Conservation (phyloP, 441 rosid genomes). For the Aquilaria agallochum region DNA sequence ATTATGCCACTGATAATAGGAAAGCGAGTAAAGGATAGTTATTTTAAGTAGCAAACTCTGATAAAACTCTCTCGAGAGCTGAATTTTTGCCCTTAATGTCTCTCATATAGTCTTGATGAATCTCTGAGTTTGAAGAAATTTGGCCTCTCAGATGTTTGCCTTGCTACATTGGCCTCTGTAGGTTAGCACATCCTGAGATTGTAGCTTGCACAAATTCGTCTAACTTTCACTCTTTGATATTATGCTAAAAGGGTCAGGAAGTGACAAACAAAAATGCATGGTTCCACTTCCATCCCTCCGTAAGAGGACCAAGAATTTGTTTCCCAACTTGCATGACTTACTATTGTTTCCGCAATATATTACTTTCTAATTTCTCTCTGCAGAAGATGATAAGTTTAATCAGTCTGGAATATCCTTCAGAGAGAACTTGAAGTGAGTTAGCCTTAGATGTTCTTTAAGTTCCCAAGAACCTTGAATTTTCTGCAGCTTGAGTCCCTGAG, state of each 20-base stretch:
- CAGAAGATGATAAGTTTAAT: constrained; percentile 32
- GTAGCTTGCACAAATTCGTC: no score
- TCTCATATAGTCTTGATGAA: constrained; percentile 49
- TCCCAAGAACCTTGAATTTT: background rate
- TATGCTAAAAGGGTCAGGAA: no score
- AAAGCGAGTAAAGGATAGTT: no score
- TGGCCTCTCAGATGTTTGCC: constrained; percentile 82
- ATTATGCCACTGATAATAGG: no score
- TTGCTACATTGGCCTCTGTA: constrained; percentile 70
- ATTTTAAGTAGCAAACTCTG: no score
- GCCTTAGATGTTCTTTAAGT: constrained; percentile 9
- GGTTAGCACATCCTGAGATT: constrained; percentile 28
- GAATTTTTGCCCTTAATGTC: constrained; percentile 27
- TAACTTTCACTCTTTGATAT: no score
- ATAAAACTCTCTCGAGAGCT: background rate
- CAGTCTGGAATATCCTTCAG: constrained; percentile 21
- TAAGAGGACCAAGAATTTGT: no score
- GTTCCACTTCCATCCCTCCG: no score
- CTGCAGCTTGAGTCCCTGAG: constrained; percentile 1
- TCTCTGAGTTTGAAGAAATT: constrained; percentile 61
- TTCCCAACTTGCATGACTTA: background rate
- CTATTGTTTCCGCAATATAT: background rate
- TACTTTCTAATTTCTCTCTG: constrained; percentile 13
- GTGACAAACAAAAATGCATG: no score
- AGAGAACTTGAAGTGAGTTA: constrained; percentile 42